phyloP scores from a whole-genome alignment of 169 alveolate genomes.

The Eimeria brunetti region DNA sequence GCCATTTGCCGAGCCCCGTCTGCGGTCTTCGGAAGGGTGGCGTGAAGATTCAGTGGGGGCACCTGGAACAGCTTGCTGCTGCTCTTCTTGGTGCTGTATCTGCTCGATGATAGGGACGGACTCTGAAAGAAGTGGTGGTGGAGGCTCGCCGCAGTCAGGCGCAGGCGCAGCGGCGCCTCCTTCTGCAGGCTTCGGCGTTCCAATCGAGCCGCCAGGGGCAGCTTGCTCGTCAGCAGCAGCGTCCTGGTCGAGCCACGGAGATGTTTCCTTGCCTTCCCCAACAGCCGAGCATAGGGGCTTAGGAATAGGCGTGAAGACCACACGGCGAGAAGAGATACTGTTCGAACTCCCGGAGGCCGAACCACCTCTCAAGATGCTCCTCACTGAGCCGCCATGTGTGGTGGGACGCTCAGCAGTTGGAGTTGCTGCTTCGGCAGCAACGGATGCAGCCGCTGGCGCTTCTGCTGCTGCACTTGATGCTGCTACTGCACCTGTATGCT shows the following conservation, averaged over 20 bases:
- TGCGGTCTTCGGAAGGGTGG: neutral
- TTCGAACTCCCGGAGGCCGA: slow-evolving; percentile 32
- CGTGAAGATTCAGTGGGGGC: neutral
- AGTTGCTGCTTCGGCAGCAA: neutral
- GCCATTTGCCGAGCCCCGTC: neutral
- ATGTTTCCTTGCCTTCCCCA: neutral
- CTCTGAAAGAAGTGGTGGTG: neutral
- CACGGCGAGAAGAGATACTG: slow-evolving; percentile 45
- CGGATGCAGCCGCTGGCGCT: neutral
- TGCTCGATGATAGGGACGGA: neutral
- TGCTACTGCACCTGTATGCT: neutral
- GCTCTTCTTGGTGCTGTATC: slow-evolving; percentile 34
- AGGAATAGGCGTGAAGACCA: slow-evolving; percentile 42
- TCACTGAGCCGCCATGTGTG: slow-evolving; percentile 5
- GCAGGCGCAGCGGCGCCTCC: neutral
- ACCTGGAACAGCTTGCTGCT: neutral
- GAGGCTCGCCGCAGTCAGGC: slow-evolving; percentile 14
- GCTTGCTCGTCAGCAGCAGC: slow-evolving; percentile 7
- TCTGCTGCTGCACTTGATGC: slow-evolving; percentile 1
- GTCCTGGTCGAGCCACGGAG: slow-evolving; percentile 7
- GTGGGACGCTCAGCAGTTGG: slow-evolving; percentile 15
- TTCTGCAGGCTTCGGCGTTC: slow-evolving; percentile 11
- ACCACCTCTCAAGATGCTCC: slow-evolving; percentile 50
- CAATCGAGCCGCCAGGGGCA: neutral
- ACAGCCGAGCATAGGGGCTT: neutral